Evolutionary conservation across 1,139 yeast genomes (phyloP), one percentile per base, ranked within the genome.

Genomic region (Hansenula sp.): DNA sequence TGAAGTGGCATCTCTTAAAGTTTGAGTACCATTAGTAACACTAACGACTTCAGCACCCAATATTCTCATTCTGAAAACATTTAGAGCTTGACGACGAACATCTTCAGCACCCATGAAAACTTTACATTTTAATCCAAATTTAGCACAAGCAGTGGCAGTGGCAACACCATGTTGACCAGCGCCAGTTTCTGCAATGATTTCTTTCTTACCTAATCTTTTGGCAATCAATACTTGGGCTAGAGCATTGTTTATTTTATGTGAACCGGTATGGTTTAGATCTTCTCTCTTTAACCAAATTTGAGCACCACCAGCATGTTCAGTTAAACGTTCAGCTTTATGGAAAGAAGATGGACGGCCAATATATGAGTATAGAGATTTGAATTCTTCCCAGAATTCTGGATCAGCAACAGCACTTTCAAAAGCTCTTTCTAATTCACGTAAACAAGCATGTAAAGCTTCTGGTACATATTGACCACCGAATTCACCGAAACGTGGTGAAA

Each of bases 141-240:
- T 94, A 54, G 99, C 99, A 70, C 96, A 91, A 0, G 96, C 98
- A 45, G 99, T 93, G 28, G 99, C 99, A 47, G 99, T 93, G 38
- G 99, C 99, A 37, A 93, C 99, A 71, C 99, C 99, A 64, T 93
- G 99, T 72, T 93, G 99, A 51, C 99, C 99, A 44, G 99, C 99
- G 67, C 99, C 99, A 38, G 99, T 93, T 71, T 93, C 99, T 38
- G 99, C 99, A 63, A 93, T 93, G 50, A 93, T 80, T 57, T 86
- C 82, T 49, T 72, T 81, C 72, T 93, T 93, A 41, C 99, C 99
- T 55, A 94, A 74, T 65, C 99, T 79, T 66, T 77, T 87, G 32
- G 99, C 99, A 55, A 93, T 75, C 49, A 93, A 74, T 21, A 89
- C 93, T 72, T 93, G 99, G 18, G 97, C 97, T 52, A 93, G 70